Percentiles rank a stretch among this genome's conserved stretches.
Evolutionary conservation across 352 stramenopile species (phyloP).

Genomic region (Discostella stelligera): DNA sequence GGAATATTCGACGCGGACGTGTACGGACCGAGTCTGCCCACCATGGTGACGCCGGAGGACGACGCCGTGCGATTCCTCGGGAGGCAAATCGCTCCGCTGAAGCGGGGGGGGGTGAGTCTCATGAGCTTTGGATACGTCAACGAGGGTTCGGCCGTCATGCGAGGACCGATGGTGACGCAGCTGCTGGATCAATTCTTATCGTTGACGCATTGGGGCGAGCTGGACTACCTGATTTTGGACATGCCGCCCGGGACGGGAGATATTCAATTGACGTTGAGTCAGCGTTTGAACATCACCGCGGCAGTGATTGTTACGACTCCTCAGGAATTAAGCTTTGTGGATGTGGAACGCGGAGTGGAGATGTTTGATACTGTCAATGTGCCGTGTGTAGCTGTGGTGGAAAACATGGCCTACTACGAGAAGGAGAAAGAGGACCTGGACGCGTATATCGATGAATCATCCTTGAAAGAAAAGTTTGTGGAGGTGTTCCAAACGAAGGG

Average conservation of each 20-base stretch:
- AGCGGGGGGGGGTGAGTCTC: constrained; percentile 80
- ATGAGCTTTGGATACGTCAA: constrained; percentile 88
- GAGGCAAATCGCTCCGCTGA: constrained; percentile 81
- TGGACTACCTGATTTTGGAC: constrained; percentile 98
- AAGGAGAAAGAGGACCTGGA: constrained; percentile 34
- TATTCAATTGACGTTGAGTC: constrained; percentile 97
- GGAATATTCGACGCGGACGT: constrained; percentile 99
- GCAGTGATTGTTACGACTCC: constrained; percentile 99
- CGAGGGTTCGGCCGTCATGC: constrained; percentile 90
- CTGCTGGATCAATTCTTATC: constrained; percentile 93
- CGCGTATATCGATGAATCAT: constrained; percentile 39
- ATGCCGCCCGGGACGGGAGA: constrained; percentile 99
- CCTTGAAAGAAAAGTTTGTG: constrained; percentile 49
- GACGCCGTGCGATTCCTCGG: constrained; percentile 84
- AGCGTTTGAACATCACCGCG: constrained; percentile 95
- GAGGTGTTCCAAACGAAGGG: constrained; percentile 35
- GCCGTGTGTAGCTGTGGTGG: constrained; percentile 77
- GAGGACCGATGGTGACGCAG: constrained; percentile 97
- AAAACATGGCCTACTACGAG: constrained; percentile 83
- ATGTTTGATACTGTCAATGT: constrained; percentile 99
- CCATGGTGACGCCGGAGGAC: constrained; percentile 88
- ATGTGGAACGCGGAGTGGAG: constrained; percentile 97
- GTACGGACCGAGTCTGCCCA: constrained; percentile 97
- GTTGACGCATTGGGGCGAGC: constrained; percentile 95
- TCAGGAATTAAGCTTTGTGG: constrained; percentile 95